Conservation (phyloP, 495 filamentous ascomycete genomes). For the Gamarada debralockiae region DNA sequence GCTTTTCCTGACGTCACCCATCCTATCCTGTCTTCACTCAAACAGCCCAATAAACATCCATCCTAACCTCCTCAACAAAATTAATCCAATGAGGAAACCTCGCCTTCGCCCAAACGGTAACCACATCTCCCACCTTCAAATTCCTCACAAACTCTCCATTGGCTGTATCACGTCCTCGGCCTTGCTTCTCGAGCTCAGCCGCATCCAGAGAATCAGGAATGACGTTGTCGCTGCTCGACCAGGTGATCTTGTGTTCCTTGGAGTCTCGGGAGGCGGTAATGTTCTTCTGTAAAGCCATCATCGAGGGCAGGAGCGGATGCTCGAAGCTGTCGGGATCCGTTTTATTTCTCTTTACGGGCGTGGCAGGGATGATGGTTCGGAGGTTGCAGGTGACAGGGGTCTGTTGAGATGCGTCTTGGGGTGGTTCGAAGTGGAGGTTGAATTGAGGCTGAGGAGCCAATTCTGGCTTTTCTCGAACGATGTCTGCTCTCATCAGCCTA, state of each 20-base stretch:
- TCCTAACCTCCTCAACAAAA: slow-evolving; percentile 46
- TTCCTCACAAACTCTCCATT: slow-evolving; percentile 52
- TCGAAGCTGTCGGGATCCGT: slow-evolving; percentile 11
- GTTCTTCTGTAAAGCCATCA: slow-evolving; percentile 52
- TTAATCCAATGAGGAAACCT: slow-evolving; percentile 63
- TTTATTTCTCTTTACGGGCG: background rate
- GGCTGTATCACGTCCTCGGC: slow-evolving; percentile 51
- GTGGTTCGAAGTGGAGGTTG: background rate
- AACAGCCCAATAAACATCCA: slow-evolving; percentile 62
- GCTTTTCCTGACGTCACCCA: too few species aligned
- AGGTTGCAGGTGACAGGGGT: slow-evolving; percentile 6
- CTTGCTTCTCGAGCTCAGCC: slow-evolving; percentile 31
- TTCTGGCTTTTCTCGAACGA: background rate
- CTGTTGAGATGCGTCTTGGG: background rate
- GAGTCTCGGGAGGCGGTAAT: slow-evolving; percentile 27
- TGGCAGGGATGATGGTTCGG: slow-evolving; percentile 6
- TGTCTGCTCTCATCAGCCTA: background rate
- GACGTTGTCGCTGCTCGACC: slow-evolving; percentile 52
- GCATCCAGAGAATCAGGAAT: slow-evolving; percentile 42
- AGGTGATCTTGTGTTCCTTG: slow-evolving; percentile 47
- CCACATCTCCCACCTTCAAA: slow-evolving; percentile 58
- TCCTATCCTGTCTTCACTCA: too few species aligned
- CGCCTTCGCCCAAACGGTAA: slow-evolving; percentile 62
- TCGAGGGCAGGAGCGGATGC: slow-evolving; percentile 37
- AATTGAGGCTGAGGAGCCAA: background rate